Percentiles rank a stretch among this genome's conserved stretches.
Evolutionary conservation across 2,329 filamentous ascomycete species (phyloP).

Genomic region (Epichloe aotearoae): DNA sequence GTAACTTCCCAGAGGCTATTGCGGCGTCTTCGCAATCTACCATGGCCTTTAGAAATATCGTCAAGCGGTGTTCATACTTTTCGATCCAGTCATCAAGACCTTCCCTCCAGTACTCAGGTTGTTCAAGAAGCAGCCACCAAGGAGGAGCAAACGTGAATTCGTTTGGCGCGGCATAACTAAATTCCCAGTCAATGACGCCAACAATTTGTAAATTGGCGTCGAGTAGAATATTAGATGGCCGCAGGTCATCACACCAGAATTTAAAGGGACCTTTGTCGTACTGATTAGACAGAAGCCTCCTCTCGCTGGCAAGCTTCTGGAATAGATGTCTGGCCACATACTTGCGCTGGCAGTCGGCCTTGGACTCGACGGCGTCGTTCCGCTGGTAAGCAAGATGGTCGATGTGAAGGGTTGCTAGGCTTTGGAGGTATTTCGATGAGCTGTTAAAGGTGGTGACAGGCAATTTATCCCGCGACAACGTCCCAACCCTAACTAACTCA

Average conservation of each 20-base stretch:
- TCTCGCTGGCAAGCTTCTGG: too few relatives aligned
- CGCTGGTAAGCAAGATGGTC: too few relatives aligned
- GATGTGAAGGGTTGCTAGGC: too few relatives aligned
- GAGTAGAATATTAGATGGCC: slow-evolving; percentile 19
- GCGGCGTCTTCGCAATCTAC: slow-evolving; percentile 16
- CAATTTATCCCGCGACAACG: too few relatives aligned
- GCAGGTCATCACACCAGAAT: slow-evolving; percentile 20
- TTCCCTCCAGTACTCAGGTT: slow-evolving; percentile 18
- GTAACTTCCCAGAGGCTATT: neutral
- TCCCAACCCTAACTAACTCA: too few relatives aligned
- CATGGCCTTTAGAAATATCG: slow-evolving; percentile 20
- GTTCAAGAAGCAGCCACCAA: slow-evolving; percentile 25
- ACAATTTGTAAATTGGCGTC: slow-evolving; percentile 14
- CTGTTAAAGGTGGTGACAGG: too few relatives aligned
- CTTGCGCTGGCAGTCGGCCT: too few relatives aligned
- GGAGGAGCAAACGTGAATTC: slow-evolving; percentile 23
- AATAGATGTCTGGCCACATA: too few relatives aligned
- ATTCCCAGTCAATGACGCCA: slow-evolving; percentile 29
- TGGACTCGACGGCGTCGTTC: too few relatives aligned
- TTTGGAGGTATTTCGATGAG: too few relatives aligned
- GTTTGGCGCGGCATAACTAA: slow-evolving; percentile 20
- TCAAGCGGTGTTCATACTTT: slow-evolving; percentile 18
- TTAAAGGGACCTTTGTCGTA: slow-evolving; percentile 6
- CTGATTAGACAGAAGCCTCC: too few relatives aligned
- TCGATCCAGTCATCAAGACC: slow-evolving; percentile 18